Evolutionary conservation across 352 stramenopile genomes (phyloP).

Genomic region (Pythium folliculosum): DNA sequence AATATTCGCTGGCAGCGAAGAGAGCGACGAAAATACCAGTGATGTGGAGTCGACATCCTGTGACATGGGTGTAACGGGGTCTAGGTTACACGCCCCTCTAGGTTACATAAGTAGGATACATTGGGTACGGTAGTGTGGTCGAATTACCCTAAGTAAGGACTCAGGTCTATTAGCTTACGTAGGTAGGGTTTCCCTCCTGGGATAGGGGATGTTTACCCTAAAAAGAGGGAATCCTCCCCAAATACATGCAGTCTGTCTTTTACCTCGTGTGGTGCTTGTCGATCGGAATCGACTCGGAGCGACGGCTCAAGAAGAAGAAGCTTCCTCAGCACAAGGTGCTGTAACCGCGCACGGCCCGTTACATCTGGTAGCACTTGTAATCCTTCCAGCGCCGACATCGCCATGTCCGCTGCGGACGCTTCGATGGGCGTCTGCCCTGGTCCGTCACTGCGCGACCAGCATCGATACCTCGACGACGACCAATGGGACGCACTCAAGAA

Average conservation of each 20-base stretch:
- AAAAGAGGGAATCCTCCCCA: conserved; percentile 7
- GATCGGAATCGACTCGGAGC: conserved; percentile 12
- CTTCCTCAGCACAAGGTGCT: conserved; percentile 7
- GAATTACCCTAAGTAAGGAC: conserved; percentile 8
- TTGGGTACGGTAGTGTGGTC: not conserved
- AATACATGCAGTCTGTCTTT: conserved; percentile 14
- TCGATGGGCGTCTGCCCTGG: not conserved
- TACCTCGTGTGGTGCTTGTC: conserved; percentile 8
- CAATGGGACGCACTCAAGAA: conserved; percentile 8
- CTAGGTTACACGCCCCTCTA: not conserved
- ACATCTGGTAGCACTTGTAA: conserved; percentile 26
- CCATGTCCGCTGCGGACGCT: conserved; percentile 9
- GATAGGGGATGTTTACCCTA: too few relatives aligned
- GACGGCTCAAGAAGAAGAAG: conserved; percentile 8
- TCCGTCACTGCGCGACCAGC: not conserved
- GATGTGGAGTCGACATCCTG: too few relatives aligned
- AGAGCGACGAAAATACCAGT: too few relatives aligned
- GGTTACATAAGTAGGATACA: conserved; percentile 6
- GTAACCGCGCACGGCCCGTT: conserved; percentile 7
- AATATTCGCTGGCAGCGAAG: too few relatives aligned
- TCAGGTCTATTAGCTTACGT: not conserved
- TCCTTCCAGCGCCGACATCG: conserved; percentile 16
- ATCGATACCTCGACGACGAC: conserved; percentile 14
- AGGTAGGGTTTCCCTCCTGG: not conserved
- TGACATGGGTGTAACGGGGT: conserved; percentile 6